A percentile compares a stretch with the other conserved stretches of the same genome.
Evolutionary conservation across 179 eudicot species (phyloP).

Genomic region (Amaranthus tricolor): DNA sequence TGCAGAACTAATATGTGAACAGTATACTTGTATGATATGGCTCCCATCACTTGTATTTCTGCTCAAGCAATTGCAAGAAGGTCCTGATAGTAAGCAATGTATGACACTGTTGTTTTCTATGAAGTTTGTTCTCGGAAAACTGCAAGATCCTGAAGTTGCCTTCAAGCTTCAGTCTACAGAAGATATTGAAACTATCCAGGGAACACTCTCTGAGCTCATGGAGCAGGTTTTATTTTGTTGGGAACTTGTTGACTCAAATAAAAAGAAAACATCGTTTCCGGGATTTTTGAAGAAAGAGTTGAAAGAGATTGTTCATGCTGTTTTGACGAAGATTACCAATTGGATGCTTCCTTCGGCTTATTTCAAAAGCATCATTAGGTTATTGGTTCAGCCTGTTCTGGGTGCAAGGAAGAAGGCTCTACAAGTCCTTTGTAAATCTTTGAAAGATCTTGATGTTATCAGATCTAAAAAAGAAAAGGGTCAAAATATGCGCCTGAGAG

Average conservation of each 20-base stretch:
- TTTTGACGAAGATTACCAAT: slow-evolving; percentile 47
- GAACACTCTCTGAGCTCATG: slow-evolving; percentile 58
- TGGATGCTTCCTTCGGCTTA: slow-evolving; percentile 58
- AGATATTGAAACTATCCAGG: slow-evolving; percentile 53
- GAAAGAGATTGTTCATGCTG: slow-evolving; percentile 54
- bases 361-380: slow-evolving; percentile 50
- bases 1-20: slow-evolving; percentile 63
- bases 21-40: slow-evolving; percentile 79
- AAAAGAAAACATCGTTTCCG: slow-evolving; percentile 43
- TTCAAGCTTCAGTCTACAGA: slow-evolving; percentile 70
- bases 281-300: slow-evolving; percentile 54
- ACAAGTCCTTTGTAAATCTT: slow-evolving; percentile 63
- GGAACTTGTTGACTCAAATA: slow-evolving; percentile 51
- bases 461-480: slow-evolving; percentile 43
- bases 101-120: slow-evolving; percentile 50
- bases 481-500: slow-evolving; percentile 29
- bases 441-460: slow-evolving; percentile 42
- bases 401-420: slow-evolving; percentile 72
- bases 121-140: slow-evolving; percentile 60
- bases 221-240: slow-evolving; percentile 64
- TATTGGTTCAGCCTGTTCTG: slow-evolving; percentile 52
- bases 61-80: slow-evolving; percentile 48
- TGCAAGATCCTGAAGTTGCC: slow-evolving; percentile 78
- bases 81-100: slow-evolving; percentile 34
- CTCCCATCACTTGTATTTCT: slow-evolving; percentile 74